A percentile compares a stretch with the other conserved stretches of the same genome.
Evolutionary conservation across 2,329 filamentous ascomycete genomes (phyloP).

Genomic region (Ophiognomonia clavigignenti-juglandacearum): DNA sequence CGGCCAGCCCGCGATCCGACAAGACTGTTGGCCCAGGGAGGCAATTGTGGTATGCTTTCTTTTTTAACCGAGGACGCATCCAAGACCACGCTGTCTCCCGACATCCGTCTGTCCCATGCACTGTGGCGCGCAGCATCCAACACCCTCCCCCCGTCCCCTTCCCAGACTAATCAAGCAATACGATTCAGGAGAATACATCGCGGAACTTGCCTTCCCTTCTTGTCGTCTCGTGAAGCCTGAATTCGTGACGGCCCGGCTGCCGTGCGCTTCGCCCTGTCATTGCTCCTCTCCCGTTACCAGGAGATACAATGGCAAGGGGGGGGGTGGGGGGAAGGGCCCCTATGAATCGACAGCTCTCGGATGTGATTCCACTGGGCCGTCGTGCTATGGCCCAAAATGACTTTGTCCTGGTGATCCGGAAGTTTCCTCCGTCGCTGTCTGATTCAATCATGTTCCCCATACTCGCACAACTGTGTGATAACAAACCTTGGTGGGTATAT

Average conservation of each 20-base stretch:
- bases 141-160: too few species aligned
- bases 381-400: not conserved
- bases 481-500: not conserved
- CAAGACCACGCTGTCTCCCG: too few species aligned
- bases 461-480: not conserved
- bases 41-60: too few species aligned
- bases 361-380: conserved; percentile 4
- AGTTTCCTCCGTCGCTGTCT: not conserved
- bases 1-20: too few species aligned
- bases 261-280: not conserved
- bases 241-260: conserved; percentile 2
- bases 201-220: not conserved
- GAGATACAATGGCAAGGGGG: not conserved
- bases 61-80: too few species aligned
- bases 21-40: too few species aligned
- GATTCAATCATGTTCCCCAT: not conserved
- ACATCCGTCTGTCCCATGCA: too few species aligned
- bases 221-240: not conserved
- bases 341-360: not conserved
- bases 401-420: not conserved
- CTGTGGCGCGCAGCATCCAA: too few species aligned
- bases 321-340: not conserved
- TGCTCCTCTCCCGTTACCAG: too few species aligned
- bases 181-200: not conserved
- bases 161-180: not conserved